phyloP scores from a whole-genome alignment of 2,329 filamentous ascomycete genomes.

The Fusarium solani-melongenae region DNA sequence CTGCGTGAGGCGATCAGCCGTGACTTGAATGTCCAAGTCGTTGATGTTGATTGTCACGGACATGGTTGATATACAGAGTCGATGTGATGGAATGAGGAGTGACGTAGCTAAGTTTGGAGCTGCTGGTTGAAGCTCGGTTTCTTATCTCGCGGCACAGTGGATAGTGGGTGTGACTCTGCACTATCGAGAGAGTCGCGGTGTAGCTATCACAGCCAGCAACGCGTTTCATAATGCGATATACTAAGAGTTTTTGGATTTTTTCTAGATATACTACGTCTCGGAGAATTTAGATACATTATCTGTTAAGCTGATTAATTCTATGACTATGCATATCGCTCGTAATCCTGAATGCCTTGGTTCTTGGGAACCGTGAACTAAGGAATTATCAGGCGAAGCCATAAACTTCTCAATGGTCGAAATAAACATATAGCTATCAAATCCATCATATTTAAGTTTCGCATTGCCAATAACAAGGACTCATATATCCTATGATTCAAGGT shows the following conservation, averaged over 20 bases:
- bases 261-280: background rate
- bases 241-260: background rate
- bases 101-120: background rate
- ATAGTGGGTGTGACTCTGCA: background rate
- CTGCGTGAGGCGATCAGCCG: constrained; percentile 74
- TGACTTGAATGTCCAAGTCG: constrained; percentile 52
- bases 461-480: background rate
- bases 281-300: background rate
- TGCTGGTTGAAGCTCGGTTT: background rate
- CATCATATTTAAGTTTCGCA: too few relatives aligned
- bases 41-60: constrained; percentile 41
- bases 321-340: too few relatives aligned
- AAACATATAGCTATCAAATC: too few relatives aligned
- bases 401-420: too few relatives aligned
- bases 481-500: background rate
- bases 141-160: background rate
- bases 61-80: constrained; percentile 30
- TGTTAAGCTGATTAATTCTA: too few relatives aligned
- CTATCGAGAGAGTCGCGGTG: background rate
- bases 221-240: background rate
- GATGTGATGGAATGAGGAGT: background rate
- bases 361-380: too few relatives aligned
- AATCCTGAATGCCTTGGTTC: too few relatives aligned
- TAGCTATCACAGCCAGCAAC: background rate
- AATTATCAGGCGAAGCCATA: too few relatives aligned